Conservation (phyloP, 495 filamentous ascomycete genomes). For the Talaromyces proteolyticus region DNA sequence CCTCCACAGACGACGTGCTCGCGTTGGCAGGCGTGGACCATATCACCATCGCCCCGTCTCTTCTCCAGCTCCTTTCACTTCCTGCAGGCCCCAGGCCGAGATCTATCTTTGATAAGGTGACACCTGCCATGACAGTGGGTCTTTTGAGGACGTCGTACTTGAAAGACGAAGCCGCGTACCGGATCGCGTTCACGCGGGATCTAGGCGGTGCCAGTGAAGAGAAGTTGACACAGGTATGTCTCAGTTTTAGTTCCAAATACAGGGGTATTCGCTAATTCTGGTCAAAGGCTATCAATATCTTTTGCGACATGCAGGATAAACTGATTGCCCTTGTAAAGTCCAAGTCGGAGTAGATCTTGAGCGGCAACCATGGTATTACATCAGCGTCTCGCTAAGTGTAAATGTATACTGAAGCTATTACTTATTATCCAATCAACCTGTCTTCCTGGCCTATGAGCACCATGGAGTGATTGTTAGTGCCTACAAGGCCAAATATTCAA, state of each 20-base stretch:
- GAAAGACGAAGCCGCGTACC: constrained; percentile 38
- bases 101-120: constrained; percentile 28
- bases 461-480: too few species aligned
- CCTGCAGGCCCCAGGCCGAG: constrained; percentile 20
- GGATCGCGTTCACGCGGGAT: constrained; percentile 44
- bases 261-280: background rate
- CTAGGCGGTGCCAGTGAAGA: constrained; percentile 41
- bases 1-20: constrained; percentile 49
- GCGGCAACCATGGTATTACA: too few species aligned
- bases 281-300: constrained; percentile 50
- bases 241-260: background rate
- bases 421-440: background rate
- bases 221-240: constrained; percentile 44
- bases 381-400: background rate
- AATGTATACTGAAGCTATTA: background rate
- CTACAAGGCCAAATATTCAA: too few species aligned
- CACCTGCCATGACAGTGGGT: constrained; percentile 6
- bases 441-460: too few species aligned
- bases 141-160: constrained; percentile 18
- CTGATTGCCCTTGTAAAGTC: constrained; percentile 38
- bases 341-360: constrained; percentile 4
- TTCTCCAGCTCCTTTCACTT: constrained; percentile 41
- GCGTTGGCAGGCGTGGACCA: constrained; percentile 50
- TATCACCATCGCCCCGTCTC: constrained; percentile 49
- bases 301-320: constrained; percentile 52